A percentile compares a stretch with the other conserved stretches of the same genome.
Conservation (phyloP, 352 stramenopile genomes). For the Phytophthora pini region DNA sequence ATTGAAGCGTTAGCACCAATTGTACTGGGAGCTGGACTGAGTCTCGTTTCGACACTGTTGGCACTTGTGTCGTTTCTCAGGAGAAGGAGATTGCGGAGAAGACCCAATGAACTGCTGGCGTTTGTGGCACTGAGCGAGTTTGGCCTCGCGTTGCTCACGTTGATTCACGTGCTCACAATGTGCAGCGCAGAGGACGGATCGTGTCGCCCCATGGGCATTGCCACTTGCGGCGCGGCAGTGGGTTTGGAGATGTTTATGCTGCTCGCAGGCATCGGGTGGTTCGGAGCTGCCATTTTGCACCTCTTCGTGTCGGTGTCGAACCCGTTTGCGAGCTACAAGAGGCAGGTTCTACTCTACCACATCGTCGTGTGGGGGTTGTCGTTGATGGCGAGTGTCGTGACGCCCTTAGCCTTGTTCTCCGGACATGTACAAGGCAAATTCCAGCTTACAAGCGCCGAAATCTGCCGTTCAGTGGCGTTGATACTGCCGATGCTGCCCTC, state of each 20-base stretch:
- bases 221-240: slow-evolving; percentile 42
- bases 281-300: slow-evolving; percentile 71
- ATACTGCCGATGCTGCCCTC: slow-evolving; percentile 54
- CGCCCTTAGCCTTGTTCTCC: slow-evolving; percentile 55
- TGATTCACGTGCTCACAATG: slow-evolving; percentile 53
- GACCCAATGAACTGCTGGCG: slow-evolving; percentile 73
- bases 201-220: slow-evolving; percentile 49
- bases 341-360: slow-evolving; percentile 65
- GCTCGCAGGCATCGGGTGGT: slow-evolving; percentile 69
- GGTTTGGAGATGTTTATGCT: slow-evolving; percentile 70
- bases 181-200: slow-evolving; percentile 41
- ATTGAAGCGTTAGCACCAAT: slow-evolving; percentile 52
- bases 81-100: slow-evolving; percentile 39
- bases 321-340: slow-evolving; percentile 77
- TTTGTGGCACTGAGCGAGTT: slow-evolving; percentile 72
- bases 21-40: slow-evolving; percentile 56
- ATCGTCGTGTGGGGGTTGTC: slow-evolving; percentile 58
- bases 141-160: slow-evolving; percentile 49
- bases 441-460: slow-evolving; percentile 51
- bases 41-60: slow-evolving; percentile 54
- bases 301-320: slow-evolving; percentile 80
- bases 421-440: slow-evolving; percentile 39
- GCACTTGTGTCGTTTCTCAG: slow-evolving; percentile 64
- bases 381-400: slow-evolving; percentile 45
- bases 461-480: slow-evolving; percentile 59